Base-by-base conservation (phyloP, 2,329 filamentous ascomycete genomes). In the Stachybotrys chlorohalonatus region DNA sequence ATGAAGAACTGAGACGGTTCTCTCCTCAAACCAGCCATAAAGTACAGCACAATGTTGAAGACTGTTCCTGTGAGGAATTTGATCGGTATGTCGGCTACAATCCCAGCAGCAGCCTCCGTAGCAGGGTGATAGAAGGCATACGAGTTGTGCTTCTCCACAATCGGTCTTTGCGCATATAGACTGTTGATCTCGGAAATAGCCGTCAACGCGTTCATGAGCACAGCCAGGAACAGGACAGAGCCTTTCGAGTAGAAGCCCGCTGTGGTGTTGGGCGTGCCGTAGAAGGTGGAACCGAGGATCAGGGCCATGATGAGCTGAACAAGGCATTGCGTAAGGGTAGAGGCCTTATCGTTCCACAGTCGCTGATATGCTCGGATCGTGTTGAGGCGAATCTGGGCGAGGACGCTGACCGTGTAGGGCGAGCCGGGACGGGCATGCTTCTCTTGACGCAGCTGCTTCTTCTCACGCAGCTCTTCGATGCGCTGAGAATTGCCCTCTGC, bases 1-100 rank as follows among this genome's bases (percentile, higher is more conserved):
- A 90, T 76, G 71, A 94, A 94, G 74, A 92, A 94, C 1, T 82
- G 73, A 1, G 78, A 82, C 0, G 87, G 74, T 52, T 82, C 79
- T 31, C 86, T 77, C 1, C 75, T 68, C 2, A 83, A 68, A 1
- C 73, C 74, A 1, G 76, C 66, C 62, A 85, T 64, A 60, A 84
- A 85, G 66, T 85, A 85, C 3, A 84, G 64, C 13, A 80, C 72
- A 4, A 83, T 55, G 59, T 84, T 81, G 70, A 83, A 85, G 5
- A 70, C 60, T 1, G 72, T 64, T 0, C 76, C 73, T 0, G 73
- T 74, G 5, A 72, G 55, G 54, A 85, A 79, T 60, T 85, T 85
- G 61, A 83, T 71, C 0, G 83, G 82, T 5, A 85, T 73, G 50
- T 84, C 82, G 1, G 75, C 66, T 0, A 81, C 69, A 3, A 84